These are phyloP conservation scores for Botrytis pseudocinerea DNA, from an alignment of 2,329 filamentous ascomycete species.

Conservation along the genomic window DNA sequence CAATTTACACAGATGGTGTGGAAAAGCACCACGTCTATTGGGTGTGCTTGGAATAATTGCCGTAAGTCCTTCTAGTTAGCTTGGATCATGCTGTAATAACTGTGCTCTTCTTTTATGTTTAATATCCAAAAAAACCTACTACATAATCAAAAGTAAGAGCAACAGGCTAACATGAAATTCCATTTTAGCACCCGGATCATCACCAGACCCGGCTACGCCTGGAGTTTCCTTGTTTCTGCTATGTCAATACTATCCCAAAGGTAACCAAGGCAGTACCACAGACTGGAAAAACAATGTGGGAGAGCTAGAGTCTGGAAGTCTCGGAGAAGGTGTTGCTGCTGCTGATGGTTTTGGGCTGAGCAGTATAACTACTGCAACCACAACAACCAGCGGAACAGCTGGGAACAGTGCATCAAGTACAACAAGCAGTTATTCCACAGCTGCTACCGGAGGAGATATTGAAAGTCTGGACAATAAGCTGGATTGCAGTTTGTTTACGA, in stretches of 20 bases:
- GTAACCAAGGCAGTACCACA: not conserved
- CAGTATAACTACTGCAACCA: not conserved
- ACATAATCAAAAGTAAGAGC: no score
- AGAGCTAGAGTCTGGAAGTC: not conserved
- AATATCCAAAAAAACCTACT: no score
- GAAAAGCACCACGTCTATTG: not conserved
- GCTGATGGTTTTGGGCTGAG: not conserved
- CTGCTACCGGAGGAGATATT: not conserved
- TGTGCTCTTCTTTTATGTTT: not conserved
- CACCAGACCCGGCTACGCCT: not conserved
- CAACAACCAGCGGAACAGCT: no score
- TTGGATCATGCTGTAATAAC: rapidly evolving
- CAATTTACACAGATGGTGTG: conserved; percentile 9
- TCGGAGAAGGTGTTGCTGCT: not conserved
- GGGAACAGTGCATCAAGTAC: not conserved
- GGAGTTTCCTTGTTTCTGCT: not conserved
- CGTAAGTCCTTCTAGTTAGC: not conserved
- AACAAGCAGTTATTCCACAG: not conserved
- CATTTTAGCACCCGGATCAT: conserved; percentile 3
- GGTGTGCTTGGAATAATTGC: conserved; percentile 16
- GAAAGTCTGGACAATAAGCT: not conserved
- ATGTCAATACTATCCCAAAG: conserved; percentile 6
- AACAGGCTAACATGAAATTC: not conserved
- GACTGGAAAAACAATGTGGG: not conserved
- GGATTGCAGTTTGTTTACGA: no score